Base-by-base conservation (phyloP, 306 rosid species). In the Chamaecrista fasciculata region DNA sequence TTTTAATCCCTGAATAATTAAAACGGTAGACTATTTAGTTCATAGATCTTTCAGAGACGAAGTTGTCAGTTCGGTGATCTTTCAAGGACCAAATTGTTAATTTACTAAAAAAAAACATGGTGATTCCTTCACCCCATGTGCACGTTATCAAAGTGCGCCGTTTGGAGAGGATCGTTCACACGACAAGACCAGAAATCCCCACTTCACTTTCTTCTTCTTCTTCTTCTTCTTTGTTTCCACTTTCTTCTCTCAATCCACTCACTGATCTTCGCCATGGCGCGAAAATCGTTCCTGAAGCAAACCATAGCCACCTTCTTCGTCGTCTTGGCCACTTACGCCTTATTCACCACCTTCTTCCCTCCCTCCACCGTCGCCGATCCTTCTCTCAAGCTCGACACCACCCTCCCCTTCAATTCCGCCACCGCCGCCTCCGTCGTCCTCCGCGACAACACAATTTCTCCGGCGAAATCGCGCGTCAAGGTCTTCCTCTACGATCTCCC, bases 401-500 rank as follows among this genome's bases (percentile, higher is more conserved):
- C 83, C 20, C 29, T 76, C 33, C 66, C 84, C 42, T 79, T 71
- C 42, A n/a, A 49, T 56, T 14, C 76, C 26, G 66, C 80, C 52
- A 52, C 76, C 67, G 67, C 86, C 2, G 75, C 80, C 56, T 51
- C 82, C 64, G 8, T 62, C 33, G 8, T 67, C 4, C 70, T 67
- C 62, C 25, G 80, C 26, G 11, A 57, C 3, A 16, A 70, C 16
- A 23, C 11, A 3, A 15, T 10, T 47, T 53, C 25, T 11, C 31
- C 0, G 61, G 40, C n/a, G 0, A 78, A 72, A 4, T 12, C 29
- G 15, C 31, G 73, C 21, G 81, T 80, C 11, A 89, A 70, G 3
- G 50, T 87, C 46, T 89, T 81, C 75, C 89, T 87, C 53, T 87
- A 92, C 60, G 88, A 89, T 49, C 76, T 88, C 26, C 94, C 97